Evolutionary conservation across 306 rosid species (phyloP), one percentile per base, ranked within the genome.

Genomic region (Vigna hirtella): DNA sequence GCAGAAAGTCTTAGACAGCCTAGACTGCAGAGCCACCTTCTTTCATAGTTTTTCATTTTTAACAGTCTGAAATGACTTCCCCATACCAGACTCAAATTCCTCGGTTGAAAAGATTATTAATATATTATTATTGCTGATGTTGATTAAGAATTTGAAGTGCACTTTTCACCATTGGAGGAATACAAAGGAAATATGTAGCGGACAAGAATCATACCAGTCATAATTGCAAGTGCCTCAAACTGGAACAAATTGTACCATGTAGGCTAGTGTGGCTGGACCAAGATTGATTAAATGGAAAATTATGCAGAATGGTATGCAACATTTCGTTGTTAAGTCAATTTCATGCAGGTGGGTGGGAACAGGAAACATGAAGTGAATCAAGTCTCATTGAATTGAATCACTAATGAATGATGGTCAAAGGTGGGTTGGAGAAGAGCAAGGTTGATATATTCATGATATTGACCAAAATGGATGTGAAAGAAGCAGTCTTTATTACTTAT

Each of bases 281-380:
- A 36, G 52, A 66, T 7, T 26, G 40, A 22, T 36, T 16, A 62
- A 62, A 30, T 62, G 42, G 43, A 0, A 43, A 58, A 40, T 16
- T 20, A 15, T 30, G 24, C 52, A 61, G 45, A 79, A 61, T 48
- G 76, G 56, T 64, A 45, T 72, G 68, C 77, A 82, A 32, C 64
- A 43, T 22, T 63, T 64, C 16, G 45, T 26, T 40, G 72, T 72
- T 17, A 66, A 20, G 77, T 78, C 83, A 78, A 40, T 78, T 78
- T 73, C 80, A 68, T 50, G 34, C 59, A 73, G 86, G 72, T 77
- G 64, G 78, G 74, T 18, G 70, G 77, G 59, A 53, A 76, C 78
- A 30, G 8, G 11, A 53, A 20, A 50, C 68, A 70, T 40, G 77
- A 69, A 61, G 68, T 47, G 58, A 72, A 78, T 72, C 72, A 38